These are phyloP conservation scores for Solanum pennellii DNA, from an alignment of 257 asterid species.

Conservation along the genomic window DNA sequence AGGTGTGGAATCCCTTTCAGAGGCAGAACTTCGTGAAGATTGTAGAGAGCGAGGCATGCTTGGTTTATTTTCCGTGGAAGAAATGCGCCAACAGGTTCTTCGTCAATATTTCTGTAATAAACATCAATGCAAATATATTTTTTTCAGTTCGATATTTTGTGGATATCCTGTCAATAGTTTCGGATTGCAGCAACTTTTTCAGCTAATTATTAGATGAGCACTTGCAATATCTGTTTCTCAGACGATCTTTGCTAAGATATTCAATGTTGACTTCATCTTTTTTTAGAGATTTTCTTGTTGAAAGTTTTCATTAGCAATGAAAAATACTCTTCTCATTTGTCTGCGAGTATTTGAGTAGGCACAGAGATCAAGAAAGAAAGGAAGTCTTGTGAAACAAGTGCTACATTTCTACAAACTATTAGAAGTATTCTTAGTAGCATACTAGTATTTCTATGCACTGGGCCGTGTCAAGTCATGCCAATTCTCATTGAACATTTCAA, in stretches of 20 bases:
- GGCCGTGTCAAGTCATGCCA: background rate
- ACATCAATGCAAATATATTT: background rate
- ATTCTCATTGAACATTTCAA: background rate
- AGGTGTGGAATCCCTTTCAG: constrained; percentile 86
- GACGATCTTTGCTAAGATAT: background rate
- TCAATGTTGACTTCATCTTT: background rate
- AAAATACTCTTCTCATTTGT: background rate
- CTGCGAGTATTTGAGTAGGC: background rate
- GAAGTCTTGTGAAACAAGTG: background rate
- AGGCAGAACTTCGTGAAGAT: constrained; percentile 89
- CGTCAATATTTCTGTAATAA: background rate
- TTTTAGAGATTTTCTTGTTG: background rate
- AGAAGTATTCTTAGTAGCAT: background rate
- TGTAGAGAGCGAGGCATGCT: constrained; percentile 93
- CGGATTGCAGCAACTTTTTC: background rate
- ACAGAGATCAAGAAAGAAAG: background rate
- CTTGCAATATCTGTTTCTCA: background rate
- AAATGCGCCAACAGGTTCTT: constrained; percentile 87
- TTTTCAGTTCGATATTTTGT: background rate
- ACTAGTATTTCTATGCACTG: background rate
- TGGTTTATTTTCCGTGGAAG: constrained; percentile 68
- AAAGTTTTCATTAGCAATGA: background rate
- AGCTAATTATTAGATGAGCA: background rate
- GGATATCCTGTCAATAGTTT: background rate
- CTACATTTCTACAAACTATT: background rate